Percentiles rank a stretch among this genome's conserved stretches.
These are phyloP conservation scores for Penicillium sp. DNA, from an alignment of 2,329 filamentous ascomycete species.

Conservation along the genomic window DNA sequence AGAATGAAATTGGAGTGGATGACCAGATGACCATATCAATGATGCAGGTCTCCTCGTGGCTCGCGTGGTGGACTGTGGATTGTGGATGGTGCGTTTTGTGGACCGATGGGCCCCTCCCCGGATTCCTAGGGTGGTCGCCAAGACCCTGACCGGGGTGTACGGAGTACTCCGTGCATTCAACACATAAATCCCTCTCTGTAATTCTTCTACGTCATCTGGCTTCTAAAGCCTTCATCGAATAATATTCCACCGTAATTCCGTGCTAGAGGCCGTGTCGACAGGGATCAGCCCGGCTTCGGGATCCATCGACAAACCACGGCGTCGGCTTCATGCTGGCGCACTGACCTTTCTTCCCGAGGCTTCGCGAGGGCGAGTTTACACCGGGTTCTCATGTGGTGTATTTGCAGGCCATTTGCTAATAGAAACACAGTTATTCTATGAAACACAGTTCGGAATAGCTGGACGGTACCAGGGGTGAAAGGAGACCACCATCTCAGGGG, in stretches of 20 bases:
- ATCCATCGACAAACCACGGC: slow-evolving; percentile 3
- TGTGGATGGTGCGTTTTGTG: slow-evolving; percentile 1
- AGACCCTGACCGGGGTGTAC: background rate
- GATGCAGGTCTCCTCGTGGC: slow-evolving; percentile 5
- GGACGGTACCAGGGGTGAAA: background rate
- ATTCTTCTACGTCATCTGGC: background rate
- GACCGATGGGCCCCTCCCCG: slow-evolving; percentile 10
- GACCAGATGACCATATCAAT: slow-evolving; percentile 11
- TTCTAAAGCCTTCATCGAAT: background rate
- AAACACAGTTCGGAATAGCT: background rate
- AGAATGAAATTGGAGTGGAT: slow-evolving; percentile 2
- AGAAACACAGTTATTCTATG: background rate
- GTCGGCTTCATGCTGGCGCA: slow-evolving; percentile 1
- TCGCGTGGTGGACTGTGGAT: slow-evolving; percentile 6
- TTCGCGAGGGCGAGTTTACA: background rate
- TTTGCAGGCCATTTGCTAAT: background rate
- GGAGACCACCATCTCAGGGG: background rate
- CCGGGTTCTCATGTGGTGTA: background rate
- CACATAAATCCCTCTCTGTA: no score
- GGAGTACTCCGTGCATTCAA: no score
- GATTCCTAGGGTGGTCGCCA: slow-evolving; percentile 1
- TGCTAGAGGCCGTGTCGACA: slow-evolving; percentile 4
- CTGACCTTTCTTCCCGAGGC: background rate
- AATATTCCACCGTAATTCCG: background rate
- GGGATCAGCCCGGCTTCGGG: slow-evolving; percentile 5